Percentiles rank a stretch among this genome's conserved stretches.
Evolutionary conservation across 208 protist genomes (phyloP).

Genomic region (Polymyxa betae): DNA sequence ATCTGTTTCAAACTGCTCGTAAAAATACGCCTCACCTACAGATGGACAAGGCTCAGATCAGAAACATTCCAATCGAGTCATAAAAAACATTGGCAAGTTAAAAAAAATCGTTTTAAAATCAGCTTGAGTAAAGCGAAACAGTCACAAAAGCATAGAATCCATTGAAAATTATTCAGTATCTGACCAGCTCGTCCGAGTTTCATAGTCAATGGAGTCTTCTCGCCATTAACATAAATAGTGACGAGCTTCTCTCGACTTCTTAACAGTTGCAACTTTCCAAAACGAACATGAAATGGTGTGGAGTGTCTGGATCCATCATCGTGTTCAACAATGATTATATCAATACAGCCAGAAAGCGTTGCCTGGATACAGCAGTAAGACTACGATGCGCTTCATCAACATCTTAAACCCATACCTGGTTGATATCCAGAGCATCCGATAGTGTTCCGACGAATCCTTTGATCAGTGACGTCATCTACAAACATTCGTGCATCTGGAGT

Average conservation of each 20-base stretch:
- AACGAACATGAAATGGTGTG: constrained; percentile 94
- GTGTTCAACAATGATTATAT: constrained; percentile 94
- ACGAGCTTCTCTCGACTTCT: constrained; percentile 84
- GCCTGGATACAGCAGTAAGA: constrained; percentile 50
- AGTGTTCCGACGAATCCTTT: constrained; percentile 32
- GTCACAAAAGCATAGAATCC: not conserved
- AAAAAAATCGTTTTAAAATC: too few relatives aligned
- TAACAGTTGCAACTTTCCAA: constrained; percentile 89
- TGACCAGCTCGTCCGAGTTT: constrained; percentile 79
- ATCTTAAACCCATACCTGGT: not conserved
- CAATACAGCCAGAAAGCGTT: constrained; percentile 88
- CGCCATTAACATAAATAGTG: constrained; percentile 88
- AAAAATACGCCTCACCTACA: constrained; percentile 28
- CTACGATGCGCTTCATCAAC: not conserved
- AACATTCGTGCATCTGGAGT: too few relatives aligned
- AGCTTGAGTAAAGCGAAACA: too few relatives aligned
- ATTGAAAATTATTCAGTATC: not conserved
- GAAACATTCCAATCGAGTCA: too few relatives aligned
- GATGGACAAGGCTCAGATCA: not conserved
- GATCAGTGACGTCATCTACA: constrained; percentile 50
- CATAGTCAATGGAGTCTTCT: constrained; percentile 85
- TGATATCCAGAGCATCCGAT: constrained; percentile 56
- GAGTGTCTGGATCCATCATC: constrained; percentile 85
- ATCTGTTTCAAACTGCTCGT: not conserved
- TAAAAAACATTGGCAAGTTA: too few relatives aligned